Evolutionary conservation across 2,329 filamentous ascomycete species (phyloP), one percentile per base, ranked within the genome.

Genomic region (Monosporascus sp.): DNA sequence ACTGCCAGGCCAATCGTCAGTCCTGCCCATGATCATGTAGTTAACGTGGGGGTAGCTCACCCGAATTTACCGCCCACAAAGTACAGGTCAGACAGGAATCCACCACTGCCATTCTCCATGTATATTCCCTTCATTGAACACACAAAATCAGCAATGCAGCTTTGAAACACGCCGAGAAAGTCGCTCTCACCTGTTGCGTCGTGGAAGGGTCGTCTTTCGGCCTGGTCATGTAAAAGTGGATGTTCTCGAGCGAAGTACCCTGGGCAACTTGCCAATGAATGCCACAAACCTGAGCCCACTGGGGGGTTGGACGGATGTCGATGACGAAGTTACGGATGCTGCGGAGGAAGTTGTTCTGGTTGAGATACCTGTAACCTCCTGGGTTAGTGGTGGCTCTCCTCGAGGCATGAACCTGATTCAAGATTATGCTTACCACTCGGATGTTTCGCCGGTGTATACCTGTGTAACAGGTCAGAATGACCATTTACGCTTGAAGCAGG

Each of bases 191-290:
- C n/a, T n/a, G n/a, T n/a, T n/a, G n/a, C n/a, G n/a, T n/a, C n/a
- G n/a, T n/a, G n/a, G n/a, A n/a, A n/a, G n/a, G 88, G 57, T 77
- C 77, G 74, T 90, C 91, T 59, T 74, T 76, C 2, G 76, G 72
- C 58, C 81, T 81, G 16, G 80, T 80, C 88, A 92, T 91, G 73
- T 90, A 83, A 76, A 92, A 90, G 63, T 85, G 81, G 55, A 92
- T 88, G 73, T 92, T 92, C 72, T 91, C 88, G 59, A 92, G 75
- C 61, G 84, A 88, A 2, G 87, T 91, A 20, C 88, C 88, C 71
- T 92, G 89, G n/a, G 87, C 87, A 22, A 92, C 88, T 71, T 92
- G 88, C 88, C 88, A 92, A 71, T 91, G 88, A 59, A 93, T 89
- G 66, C 88, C 86, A n/a, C 22, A 87, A 84, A 58, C 87, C 87